Conservation (phyloP, 2,329 filamentous ascomycete genomes). For the Beauveria sp. region DNA sequence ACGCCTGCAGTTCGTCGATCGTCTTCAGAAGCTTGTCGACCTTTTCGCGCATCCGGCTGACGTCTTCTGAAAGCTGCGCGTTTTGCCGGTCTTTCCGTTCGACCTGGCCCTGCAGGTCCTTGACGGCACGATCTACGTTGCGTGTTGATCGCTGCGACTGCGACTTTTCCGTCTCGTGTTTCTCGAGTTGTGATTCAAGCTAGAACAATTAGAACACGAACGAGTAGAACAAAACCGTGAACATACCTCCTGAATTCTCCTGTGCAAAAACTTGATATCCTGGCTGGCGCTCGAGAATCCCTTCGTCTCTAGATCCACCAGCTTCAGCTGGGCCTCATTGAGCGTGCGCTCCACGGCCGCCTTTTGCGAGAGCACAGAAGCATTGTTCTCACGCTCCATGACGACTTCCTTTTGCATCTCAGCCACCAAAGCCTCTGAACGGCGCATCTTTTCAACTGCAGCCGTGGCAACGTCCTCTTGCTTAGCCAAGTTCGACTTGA, state of each 20-base stretch:
- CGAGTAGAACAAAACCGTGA: not conserved
- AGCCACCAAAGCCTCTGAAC: conserved; percentile 76
- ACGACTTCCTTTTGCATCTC: conserved; percentile 93
- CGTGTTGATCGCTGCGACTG: conserved; percentile 81
- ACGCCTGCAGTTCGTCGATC: conserved; percentile 89
- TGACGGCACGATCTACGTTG: conserved; percentile 88
- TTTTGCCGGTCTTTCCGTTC: conserved; percentile 90
- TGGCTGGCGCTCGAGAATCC: conserved; percentile 91
- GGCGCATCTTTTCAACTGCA: conserved; percentile 93
- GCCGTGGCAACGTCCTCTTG: conserved; percentile 89
- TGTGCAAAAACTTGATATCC: conserved; percentile 90
- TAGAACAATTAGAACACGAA: conserved; percentile 28
- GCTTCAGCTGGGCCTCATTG: conserved; percentile 81
- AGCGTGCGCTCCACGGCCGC: conserved; percentile 79
- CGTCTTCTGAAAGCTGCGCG: conserved; percentile 71
- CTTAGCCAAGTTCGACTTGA: conserved; percentile 82
- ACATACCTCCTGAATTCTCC: conserved; percentile 76
- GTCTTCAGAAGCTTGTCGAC: conserved; percentile 80
- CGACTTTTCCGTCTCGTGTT: conserved; percentile 69
- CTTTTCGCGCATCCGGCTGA: conserved; percentile 80
- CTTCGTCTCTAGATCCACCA: conserved; percentile 94
- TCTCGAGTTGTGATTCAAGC: conserved; percentile 82
- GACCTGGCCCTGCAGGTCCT: conserved; percentile 86
- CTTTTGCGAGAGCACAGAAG: conserved; percentile 83
- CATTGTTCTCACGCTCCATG: conserved; percentile 73